Conservation (phyloP, 768 basidiomycete species). For the Lactifluus pinguis region DNA sequence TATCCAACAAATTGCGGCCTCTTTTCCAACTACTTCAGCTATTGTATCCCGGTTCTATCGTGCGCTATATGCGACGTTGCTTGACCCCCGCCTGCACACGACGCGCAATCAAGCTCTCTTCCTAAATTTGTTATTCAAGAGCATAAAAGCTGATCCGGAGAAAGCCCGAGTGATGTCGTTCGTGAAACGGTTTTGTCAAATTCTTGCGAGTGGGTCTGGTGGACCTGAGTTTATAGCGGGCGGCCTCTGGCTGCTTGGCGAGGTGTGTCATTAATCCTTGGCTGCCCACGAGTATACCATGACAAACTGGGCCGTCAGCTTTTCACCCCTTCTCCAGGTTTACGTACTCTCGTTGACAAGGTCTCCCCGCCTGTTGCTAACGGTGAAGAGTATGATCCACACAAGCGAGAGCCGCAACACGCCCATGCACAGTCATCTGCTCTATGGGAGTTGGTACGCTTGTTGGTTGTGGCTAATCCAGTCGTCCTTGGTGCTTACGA, state of each 20-base stretch:
- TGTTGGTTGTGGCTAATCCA: neutral
- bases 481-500: neutral
- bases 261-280: constrained; percentile 38
- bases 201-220: constrained; percentile 26
- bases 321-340: constrained; percentile 38
- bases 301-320: constrained; percentile 29
- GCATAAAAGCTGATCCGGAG: neutral
- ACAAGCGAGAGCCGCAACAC: constrained; percentile 84
- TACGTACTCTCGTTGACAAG: constrained; percentile 34
- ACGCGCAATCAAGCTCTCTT: constrained; percentile 97
- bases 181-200: constrained; percentile 21
- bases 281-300: neutral
- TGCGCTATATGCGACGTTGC: constrained; percentile 81
- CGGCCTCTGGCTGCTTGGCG: constrained; percentile 50
- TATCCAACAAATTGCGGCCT: constrained; percentile 71
- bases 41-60: constrained; percentile 67
- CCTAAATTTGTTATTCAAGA: constrained; percentile 84
- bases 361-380: neutral
- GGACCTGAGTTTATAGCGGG: constrained; percentile 1
- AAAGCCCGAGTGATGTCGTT: neutral
- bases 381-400: constrained; percentile 59
- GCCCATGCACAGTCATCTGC: constrained; percentile 72
- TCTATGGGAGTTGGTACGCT: constrained; percentile 82
- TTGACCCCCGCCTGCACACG: constrained; percentile 67
- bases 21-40: constrained; percentile 36